Conservation (phyloP, 495 filamentous ascomycete species). For the Hypomontagnella submonticulosa region DNA sequence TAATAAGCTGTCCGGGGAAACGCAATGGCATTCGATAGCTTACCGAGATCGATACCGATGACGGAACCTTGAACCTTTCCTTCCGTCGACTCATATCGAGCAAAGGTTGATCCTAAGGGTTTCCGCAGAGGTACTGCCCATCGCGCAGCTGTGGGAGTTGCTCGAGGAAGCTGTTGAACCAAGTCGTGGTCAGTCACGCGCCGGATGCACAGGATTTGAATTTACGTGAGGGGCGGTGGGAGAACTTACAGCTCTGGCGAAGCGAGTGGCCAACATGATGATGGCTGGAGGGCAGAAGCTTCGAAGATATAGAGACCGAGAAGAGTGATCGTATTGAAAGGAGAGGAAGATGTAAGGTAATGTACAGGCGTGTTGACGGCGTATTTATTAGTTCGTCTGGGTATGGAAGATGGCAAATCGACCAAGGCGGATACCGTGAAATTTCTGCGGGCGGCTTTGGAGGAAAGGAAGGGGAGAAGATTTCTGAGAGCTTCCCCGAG, state of each 20-base stretch:
- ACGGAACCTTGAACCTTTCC: constrained; percentile 92
- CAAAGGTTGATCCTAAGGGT: constrained; percentile 61
- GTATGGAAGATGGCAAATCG: constrained; percentile 44
- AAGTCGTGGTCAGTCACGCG: constrained; percentile 36
- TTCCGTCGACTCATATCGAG: constrained; percentile 82
- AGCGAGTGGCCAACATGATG: constrained; percentile 72
- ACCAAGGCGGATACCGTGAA: constrained; percentile 38
- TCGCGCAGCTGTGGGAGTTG: constrained; percentile 67
- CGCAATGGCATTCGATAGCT: constrained; percentile 48
- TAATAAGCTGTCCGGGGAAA: constrained; percentile 38
- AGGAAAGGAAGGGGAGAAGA: constrained; percentile 38
- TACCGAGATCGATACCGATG: constrained; percentile 99
- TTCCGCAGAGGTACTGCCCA: constrained; percentile 66
- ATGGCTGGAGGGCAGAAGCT: constrained; percentile 49
- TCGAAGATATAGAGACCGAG: constrained; percentile 40
- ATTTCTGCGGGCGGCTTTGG: constrained; percentile 38
- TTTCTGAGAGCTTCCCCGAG: constrained; percentile 49
- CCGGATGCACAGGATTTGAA: constrained; percentile 27
- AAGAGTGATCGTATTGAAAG: constrained; percentile 43
- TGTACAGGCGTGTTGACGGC: constrained; percentile 38
- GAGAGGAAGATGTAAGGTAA: constrained; percentile 48
- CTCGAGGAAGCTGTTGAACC: constrained; percentile 70
- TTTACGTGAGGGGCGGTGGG: constrained; percentile 10
- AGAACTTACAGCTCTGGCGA: constrained; percentile 77
- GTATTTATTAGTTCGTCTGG: constrained; percentile 44